Evolutionary conservation across 257 asterid genomes (phyloP), one percentile per base, ranked within the genome.

Genomic region (Asclepias syriaca): DNA sequence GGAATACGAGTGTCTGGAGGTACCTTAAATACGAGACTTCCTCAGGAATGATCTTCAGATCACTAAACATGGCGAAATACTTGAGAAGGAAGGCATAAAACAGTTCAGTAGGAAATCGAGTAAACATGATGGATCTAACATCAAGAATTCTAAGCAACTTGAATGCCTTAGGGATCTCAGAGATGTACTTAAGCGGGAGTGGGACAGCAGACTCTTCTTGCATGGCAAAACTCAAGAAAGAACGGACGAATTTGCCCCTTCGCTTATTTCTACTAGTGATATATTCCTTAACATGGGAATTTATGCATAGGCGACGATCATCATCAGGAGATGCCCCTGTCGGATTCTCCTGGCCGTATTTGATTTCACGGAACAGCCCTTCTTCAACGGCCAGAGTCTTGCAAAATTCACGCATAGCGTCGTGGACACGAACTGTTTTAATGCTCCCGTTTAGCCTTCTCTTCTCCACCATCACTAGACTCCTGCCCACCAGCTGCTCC

Each of bases 41-140:
- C 0, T 34, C 64, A 0, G 90, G 91, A 63, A 88, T 77, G 46
- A 29, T 4, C 1, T 29, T 49, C 22, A 80, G 67, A 1, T 68
- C 48, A 2, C 72, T 12, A 2, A 60, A 74, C 1, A 86, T 13
- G 6, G 87, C 77, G 58, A 88, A 37, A 77, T 83, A 86, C 70
- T 85, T 83, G 45, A 88, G 53, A 61, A 85, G 89, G 57, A 80
- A 58, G 2, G 84, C 74, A 9, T 71, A n/a, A 49, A 29, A 11
- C 5, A 88, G 14, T 8, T 61, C 77, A 0, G 10, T 37, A 0
- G 89, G 89, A 34, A 86, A 81, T 9, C 57, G 46, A 11, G 40
- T 72, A 2, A 78, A 58, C 69, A 40, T 57, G 49, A 74, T 24
- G 24, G 74, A 24, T 50, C 7, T 34, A 0, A 60, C 51, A 66